Percentiles rank a stretch among this genome's conserved stretches.
Conservation (phyloP, 768 basidiomycete genomes). For the Suillus subluteus region DNA sequence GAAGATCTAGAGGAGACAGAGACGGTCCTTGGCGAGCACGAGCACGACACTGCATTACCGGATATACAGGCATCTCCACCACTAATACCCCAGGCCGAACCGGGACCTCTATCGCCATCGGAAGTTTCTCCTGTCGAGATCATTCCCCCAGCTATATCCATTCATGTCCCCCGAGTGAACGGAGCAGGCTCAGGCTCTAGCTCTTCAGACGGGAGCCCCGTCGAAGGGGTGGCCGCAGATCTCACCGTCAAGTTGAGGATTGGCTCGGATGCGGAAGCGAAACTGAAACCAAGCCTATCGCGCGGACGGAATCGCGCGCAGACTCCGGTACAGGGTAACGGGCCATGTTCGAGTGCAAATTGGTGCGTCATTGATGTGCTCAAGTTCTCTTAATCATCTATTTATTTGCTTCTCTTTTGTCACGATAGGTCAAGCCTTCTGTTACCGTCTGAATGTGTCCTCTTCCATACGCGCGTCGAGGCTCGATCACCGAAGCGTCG, state of each 20-base stretch:
- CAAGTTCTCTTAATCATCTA: not conserved
- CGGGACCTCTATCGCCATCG: constrained; percentile 8
- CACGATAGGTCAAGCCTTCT: constrained; percentile 41
- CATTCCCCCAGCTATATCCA: not conserved
- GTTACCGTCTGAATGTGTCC: constrained; percentile 46
- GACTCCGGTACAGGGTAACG: constrained; percentile 59
- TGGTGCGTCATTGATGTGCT: constrained; percentile 41
- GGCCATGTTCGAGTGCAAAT: constrained; percentile 38
- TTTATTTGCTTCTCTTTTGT: not conserved
- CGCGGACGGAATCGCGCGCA: constrained; percentile 56
- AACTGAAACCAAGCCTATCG: constrained; percentile 34
- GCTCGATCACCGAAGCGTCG: constrained; percentile 56
- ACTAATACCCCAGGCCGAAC: constrained; percentile 2
- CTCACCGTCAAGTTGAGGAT: not conserved
- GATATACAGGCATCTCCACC: constrained; percentile 5
- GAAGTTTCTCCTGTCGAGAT: constrained; percentile 2
- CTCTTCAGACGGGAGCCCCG: constrained; percentile 53
- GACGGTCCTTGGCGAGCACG: constrained; percentile 12
- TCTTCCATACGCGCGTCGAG: constrained; percentile 59
- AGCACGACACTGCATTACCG: constrained; percentile 11
- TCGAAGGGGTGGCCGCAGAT: constrained; percentile 29
- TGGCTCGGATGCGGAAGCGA: constrained; percentile 16
- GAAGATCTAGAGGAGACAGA: constrained; percentile 9
- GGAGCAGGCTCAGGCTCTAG: constrained; percentile 44
- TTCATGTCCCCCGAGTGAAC: not conserved